phyloP scores from a whole-genome alignment of 202 grass and related monocot species.

The Setaria italica region DNA sequence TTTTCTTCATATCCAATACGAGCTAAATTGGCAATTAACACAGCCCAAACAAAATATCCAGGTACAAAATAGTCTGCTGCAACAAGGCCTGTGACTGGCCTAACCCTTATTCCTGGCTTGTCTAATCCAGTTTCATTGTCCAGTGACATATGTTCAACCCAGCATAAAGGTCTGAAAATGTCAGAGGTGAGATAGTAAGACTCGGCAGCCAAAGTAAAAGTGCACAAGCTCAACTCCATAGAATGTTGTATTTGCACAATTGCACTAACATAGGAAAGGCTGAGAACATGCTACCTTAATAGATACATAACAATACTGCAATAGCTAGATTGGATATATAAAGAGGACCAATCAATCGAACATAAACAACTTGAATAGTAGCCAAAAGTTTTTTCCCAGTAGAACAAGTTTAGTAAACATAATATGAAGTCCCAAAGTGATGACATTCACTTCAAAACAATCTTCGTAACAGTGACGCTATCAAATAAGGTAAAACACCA shows the following conservation, averaged over 20 bases:
- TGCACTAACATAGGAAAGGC: background rate
- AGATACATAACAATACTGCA: background rate
- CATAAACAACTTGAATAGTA: background rate
- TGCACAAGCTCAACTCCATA: background rate
- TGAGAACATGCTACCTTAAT: background rate
- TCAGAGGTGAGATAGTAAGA: slow-evolving; percentile 38
- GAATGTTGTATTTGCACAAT: background rate
- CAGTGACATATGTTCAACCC: slow-evolving; percentile 97
- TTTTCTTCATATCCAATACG: slow-evolving; percentile 99
- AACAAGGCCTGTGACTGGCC: slow-evolving; percentile 87
- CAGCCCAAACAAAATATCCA: slow-evolving; percentile 99
- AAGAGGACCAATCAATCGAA: background rate
- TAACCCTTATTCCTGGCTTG: slow-evolving; percentile 86
- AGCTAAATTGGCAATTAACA: slow-evolving; percentile 98
- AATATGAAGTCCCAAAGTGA: background rate
- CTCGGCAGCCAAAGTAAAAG: slow-evolving; percentile 10
- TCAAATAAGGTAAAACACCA: background rate
- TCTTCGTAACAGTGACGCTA: background rate
- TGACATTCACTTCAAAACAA: background rate
- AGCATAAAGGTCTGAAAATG: slow-evolving; percentile 86
- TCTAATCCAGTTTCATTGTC: slow-evolving; percentile 99
- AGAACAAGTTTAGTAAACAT: background rate
- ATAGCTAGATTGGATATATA: background rate
- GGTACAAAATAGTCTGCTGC: slow-evolving; percentile 98
- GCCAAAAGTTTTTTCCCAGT: background rate